These are phyloP conservation scores for Xylaria scruposa DNA, from an alignment of 495 filamentous ascomycete genomes.

Conservation along the genomic window DNA sequence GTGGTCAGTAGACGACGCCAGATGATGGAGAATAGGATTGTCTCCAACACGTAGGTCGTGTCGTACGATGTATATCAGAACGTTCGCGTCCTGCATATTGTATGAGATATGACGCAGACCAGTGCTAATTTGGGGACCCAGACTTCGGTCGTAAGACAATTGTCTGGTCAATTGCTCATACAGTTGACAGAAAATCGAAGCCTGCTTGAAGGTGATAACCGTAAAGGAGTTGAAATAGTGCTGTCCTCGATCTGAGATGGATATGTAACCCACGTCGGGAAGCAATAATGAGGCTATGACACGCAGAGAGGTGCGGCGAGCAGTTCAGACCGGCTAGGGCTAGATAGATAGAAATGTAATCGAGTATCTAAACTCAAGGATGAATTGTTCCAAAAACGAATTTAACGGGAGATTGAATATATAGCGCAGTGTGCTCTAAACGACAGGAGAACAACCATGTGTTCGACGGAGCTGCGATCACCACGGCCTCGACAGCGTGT, in stretches of 20 bases:
- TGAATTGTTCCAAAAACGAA: neutral
- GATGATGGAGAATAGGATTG: conserved; percentile 67
- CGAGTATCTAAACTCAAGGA: neutral
- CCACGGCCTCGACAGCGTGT: neutral
- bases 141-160: conserved; percentile 10
- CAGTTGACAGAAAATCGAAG: neutral
- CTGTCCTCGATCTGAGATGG: neutral
- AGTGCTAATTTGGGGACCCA: neutral
- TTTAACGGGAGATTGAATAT: neutral
- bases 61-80: conserved; percentile 68
- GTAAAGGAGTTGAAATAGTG: neutral
- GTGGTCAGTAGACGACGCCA: conserved; percentile 53
- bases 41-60: conserved; percentile 72
- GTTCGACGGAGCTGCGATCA: neutral
- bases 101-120: conserved; percentile 13
- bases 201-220: too few relatives aligned
- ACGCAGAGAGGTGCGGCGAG: neutral
- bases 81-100: conserved; percentile 45
- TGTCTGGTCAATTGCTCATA: conserved; percentile 1
- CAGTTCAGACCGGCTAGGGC: neutral
- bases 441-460: neutral
- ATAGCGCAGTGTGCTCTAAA: neutral
- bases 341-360: neutral
- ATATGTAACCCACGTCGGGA: neutral
- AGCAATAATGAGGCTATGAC: neutral